Base-by-base conservation (phyloP, 2,329 filamentous ascomycete species). In the Microcyclospora pomicola region DNA sequence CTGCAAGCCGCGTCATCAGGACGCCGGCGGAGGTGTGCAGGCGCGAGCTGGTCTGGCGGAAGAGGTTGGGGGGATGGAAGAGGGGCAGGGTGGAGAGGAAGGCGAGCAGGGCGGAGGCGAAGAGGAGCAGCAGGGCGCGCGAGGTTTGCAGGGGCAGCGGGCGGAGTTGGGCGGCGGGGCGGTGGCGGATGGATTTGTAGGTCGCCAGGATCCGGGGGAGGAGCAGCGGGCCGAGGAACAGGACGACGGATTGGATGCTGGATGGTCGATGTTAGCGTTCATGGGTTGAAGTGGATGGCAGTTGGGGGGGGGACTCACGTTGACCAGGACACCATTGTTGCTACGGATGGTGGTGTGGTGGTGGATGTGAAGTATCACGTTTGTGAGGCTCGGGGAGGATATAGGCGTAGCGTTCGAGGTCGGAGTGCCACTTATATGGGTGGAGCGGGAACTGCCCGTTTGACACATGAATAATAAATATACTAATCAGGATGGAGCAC, bases 1-100 rank as follows among this genome's bases (percentile, higher is more conserved):
- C 59, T 3, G 69, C 61, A 9, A 96, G 70, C 12, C 88, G 82
- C 42, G 72, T 75, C 60, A 94, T 91, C 43, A 96, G 71, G 27
- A 92, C 78, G 54, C 88, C 82, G 31, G 75, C 79, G n/a, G 85
- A 78, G 31, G 82, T 88, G 52, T 86, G 82, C 13, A 96, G 75
- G 27, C 87, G 82, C 36, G 84, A 91, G 40, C 77, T 69, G 1
- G 88, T 95, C 13, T 67, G 60, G 24, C 60, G 55, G 68, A 96
- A 94, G 59, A 96, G 66, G 62, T 95, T 95, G 56, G 84, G 77
- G 4, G 82, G 80, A 5, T 73, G 66, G 53, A 85, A 77, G 41
- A 63, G 46, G 0, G 84, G 78, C 0, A 88, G 63, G 12, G 80
- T 77, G 41, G 75, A 70, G 41, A 77, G 51, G 36, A 82, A 59